These are phyloP conservation scores for Adiantum capillusveneris DNA, from an alignment of 75 land plant genomes.

Conservation along the genomic window DNA sequence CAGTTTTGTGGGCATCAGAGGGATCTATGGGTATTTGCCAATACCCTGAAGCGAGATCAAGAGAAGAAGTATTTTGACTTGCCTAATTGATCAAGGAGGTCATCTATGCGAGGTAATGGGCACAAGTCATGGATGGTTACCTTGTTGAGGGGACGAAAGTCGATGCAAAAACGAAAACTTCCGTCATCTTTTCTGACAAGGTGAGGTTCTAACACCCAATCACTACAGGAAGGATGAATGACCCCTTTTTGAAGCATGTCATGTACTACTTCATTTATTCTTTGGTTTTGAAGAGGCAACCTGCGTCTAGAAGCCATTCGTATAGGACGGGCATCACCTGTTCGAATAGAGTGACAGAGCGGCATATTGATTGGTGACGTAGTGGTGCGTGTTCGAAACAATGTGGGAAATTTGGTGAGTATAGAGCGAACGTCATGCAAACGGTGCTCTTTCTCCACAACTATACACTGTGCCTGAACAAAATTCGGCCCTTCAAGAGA, in stretches of 20 bases:
- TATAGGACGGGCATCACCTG: not conserved
- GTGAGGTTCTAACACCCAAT: too few species aligned
- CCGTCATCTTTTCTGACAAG: not conserved
- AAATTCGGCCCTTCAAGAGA: too few species aligned
- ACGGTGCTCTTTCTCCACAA: not conserved
- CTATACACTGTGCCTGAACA: not conserved
- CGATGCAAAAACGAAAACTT: not conserved
- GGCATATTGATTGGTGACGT: not conserved
- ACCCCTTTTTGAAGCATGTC: not conserved
- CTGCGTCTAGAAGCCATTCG: not conserved
- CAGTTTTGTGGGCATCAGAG: not conserved
- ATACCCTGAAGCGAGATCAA: too few species aligned
- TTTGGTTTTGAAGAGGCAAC: not conserved
- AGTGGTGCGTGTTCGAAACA: too few species aligned
- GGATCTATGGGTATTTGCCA: too few species aligned
- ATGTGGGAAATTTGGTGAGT: too few species aligned
- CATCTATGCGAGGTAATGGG: too few species aligned
- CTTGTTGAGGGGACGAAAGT: too few species aligned
- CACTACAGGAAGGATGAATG: too few species aligned
- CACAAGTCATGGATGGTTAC: too few species aligned
- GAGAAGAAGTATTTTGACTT: too few species aligned
- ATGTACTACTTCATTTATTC: not conserved
- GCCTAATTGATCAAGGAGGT: too few species aligned
- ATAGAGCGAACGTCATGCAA: slow-evolving; percentile 1
- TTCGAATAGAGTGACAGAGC: not conserved